Base-by-base conservation (phyloP, 768 basidiomycete species). In the Zangia roseola region DNA sequence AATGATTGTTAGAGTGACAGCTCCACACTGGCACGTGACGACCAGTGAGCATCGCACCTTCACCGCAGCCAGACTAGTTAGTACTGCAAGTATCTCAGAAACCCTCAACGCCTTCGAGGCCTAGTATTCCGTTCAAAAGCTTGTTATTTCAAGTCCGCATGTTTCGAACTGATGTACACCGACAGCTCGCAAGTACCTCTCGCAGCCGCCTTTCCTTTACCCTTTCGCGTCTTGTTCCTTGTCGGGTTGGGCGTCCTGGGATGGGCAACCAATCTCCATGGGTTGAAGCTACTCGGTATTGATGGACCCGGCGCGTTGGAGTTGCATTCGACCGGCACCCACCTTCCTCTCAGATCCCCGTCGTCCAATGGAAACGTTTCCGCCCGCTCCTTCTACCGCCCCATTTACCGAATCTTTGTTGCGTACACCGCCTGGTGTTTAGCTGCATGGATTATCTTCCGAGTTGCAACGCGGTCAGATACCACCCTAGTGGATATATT, bases 221-320 rank as follows among this genome's bases (percentile, higher is more conserved):
- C 97, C 1, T 97, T 93, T 65, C 88, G 97, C 53, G 91, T 92
- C 21, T 79, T 97, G 49, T 79, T 81, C 56, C 77, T 97, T 49
- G 75, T 82, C 45, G 87, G 89, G 17, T 58, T 91, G 28, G 94
- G 91, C 10, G 80, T 94, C 47, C 72, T 95, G 5, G 86, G 86
- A 53, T 99, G 95, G 94, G 93, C 93, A 0, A 83, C 86, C 28
- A 99, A 98, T 68, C 70, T 98, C 7, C 94, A 98, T 67, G 81
- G 88, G 41, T 82, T 98, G 39, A 74, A 85, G 54, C 56, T 76
- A 10, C 72, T 86, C 14, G 85, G 88, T 19, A 70, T 98, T 34
- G 93, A 99, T 66, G 82, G 81, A 0, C 73, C 79, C 13, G 68
- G 74, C 53, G 83, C 83, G 5, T 76, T 99, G 63, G 89, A 90